A percentile compares a stretch with the other conserved stretches of the same genome.
These are phyloP conservation scores for Reutealis trisperma DNA, from an alignment of 345 rosid genomes.

Conservation along the genomic window DNA sequence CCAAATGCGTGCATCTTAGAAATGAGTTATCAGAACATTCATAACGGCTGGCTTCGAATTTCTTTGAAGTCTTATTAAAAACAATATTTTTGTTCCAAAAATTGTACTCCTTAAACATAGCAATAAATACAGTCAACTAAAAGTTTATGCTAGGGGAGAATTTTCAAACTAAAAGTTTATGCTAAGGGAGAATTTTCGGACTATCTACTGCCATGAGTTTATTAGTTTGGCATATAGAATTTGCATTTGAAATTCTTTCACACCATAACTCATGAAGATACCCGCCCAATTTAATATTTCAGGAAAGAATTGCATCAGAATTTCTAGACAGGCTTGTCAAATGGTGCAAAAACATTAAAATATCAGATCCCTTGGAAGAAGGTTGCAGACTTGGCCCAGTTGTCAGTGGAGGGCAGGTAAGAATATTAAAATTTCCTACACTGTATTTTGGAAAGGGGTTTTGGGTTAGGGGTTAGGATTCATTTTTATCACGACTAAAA, in stretches of 20 bases:
- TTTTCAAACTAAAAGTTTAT: neutral
- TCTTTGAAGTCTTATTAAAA: constrained; percentile 3
- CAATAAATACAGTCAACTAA: neutral
- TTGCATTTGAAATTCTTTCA: neutral
- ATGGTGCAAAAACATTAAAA: constrained; percentile 79
- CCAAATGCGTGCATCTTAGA: neutral
- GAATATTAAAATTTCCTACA: neutral
- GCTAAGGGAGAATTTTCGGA: neutral
- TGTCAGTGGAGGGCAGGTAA: constrained; percentile 84
- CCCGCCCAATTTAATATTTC: constrained; percentile 26
- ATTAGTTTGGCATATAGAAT: neutral
- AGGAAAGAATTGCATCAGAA: constrained; percentile 76
- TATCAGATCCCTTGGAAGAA: constrained; percentile 91
- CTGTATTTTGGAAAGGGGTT: neutral
- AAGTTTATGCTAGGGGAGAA: neutral
- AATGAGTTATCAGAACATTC: neutral
- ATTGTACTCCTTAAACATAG: neutral
- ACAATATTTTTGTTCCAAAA: neutral
- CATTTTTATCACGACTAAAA: neutral
- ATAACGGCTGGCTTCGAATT: neutral
- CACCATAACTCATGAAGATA: neutral
- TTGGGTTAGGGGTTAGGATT: neutral
- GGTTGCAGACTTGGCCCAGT: constrained; percentile 95
- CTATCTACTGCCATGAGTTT: neutral
- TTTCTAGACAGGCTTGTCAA: constrained; percentile 70